These are phyloP conservation scores for Tagetes patula DNA, from an alignment of 129 eudicot genomes.

Conservation along the genomic window DNA sequence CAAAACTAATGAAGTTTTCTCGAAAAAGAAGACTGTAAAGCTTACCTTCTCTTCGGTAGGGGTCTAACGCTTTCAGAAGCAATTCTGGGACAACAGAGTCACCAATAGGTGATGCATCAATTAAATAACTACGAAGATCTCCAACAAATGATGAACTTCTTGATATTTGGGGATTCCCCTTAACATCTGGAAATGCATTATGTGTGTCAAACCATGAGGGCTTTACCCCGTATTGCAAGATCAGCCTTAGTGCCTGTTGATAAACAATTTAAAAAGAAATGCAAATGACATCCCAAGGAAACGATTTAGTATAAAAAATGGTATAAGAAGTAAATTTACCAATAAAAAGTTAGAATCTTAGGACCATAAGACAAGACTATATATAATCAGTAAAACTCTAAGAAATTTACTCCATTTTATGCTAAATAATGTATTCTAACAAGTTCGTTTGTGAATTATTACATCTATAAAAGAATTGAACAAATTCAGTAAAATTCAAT, in stretches of 20 bases:
- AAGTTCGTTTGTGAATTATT: slow-evolving; percentile 2
- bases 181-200: slow-evolving; percentile 37
- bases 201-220: slow-evolving; percentile 75
- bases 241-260: slow-evolving; percentile 78
- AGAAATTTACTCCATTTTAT: background rate
- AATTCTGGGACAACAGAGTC: slow-evolving; percentile 92
- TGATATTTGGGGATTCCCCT: slow-evolving; percentile 41
- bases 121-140: slow-evolving; percentile 86
- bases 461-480: background rate
- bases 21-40: background rate
- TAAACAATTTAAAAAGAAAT: background rate
- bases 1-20: slow-evolving; percentile 12
- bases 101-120: slow-evolving; percentile 67
- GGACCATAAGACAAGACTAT: background rate
- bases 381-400: background rate
- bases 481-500: background rate
- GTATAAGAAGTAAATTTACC: background rate
- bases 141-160: slow-evolving; percentile 52
- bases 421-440: background rate
- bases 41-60: slow-evolving; percentile 86
- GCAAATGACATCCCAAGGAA: background rate
- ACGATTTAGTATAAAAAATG: background rate
- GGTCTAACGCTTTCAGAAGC: slow-evolving; percentile 95
- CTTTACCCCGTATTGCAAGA: slow-evolving; percentile 88
- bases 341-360: background rate